Base-by-base conservation (phyloP, 1,139 yeast genomes). In the Arxiozyma heterogenica region DNA sequence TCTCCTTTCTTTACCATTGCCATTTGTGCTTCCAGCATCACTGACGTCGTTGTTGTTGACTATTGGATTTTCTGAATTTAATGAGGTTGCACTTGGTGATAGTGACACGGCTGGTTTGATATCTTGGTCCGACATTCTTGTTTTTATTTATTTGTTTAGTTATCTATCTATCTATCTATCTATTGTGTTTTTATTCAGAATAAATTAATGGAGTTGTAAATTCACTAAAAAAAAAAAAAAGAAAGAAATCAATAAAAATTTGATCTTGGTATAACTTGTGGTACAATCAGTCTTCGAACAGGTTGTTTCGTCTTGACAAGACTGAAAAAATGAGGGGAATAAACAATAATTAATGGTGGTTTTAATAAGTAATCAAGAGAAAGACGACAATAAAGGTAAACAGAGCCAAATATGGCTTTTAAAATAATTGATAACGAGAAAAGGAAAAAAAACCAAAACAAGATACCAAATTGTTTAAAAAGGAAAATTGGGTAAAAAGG, bases 1-100 rank as follows among this genome's bases (percentile, higher is more conserved):
- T 74, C 98, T 85, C 73, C 98, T 82, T 73, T 93, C 98, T 58
- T 63, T 64, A 41, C 30, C 51, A 49, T 51, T 54, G 50, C 47
- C 58, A 55, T 38, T 38, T 23, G 34, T 20, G 41, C 39, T 39
- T n/a, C 42, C 52, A 21, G 30, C 34, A 17, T 42, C 51, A 27
- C 44, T 44, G 8, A 41, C 9, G 30, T 49, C 45, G 18, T 49
- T 25, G 21, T 15, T 21, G 34, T 27, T 42, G 43, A 18, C 18
- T 15, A 25, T 49, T 1, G 30, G 42, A 22, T 49, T 49, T 3
- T 49, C 51, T 22, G 27, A 21, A 43, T 21, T 34, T 30, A 22
- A 20, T 15, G 46, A n/a, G 20, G 44, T 41, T 21, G 44, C 43
- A 17, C 47, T 50, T 41, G 53, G 53, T 15, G 53, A 51, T 44